Percentiles rank a stretch among this genome's conserved stretches.
These are phyloP conservation scores for Macaranga tanarius DNA, from an alignment of 441 rosid genomes.

Conservation along the genomic window DNA sequence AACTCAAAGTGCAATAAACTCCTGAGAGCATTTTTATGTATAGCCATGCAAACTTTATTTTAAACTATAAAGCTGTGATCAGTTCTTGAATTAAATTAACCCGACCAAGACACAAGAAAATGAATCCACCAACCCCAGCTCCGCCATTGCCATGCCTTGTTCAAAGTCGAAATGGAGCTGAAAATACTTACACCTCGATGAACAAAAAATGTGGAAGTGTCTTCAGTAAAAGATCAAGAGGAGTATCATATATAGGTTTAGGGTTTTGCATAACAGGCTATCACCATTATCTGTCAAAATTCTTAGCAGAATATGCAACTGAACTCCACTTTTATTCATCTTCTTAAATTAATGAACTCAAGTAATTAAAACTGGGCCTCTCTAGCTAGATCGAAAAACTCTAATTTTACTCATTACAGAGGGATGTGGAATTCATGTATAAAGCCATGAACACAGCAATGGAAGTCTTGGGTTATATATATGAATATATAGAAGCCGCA, in stretches of 20 bases:
- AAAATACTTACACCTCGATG: conserved; percentile 27
- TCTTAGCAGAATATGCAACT: conserved; percentile 44
- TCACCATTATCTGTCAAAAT: conserved; percentile 45
- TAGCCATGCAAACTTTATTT: neutral
- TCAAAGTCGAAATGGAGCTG: conserved; percentile 53
- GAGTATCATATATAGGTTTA: conserved; percentile 48
- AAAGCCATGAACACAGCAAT: conserved; percentile 51
- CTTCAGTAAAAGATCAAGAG: conserved; percentile 47
- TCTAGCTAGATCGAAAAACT: neutral
- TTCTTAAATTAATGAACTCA: neutral
- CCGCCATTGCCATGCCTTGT: conserved; percentile 36
- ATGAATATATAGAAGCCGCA: conserved; percentile 42
- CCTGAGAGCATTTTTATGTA: neutral
- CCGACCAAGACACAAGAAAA: conserved; percentile 4
- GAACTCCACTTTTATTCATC: conserved; percentile 25
- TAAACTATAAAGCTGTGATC: too few species aligned
- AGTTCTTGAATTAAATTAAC: too few species aligned
- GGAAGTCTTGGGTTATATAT: too few species aligned
- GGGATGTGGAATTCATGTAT: conserved; percentile 42
- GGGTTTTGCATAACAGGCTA: conserved; percentile 44
- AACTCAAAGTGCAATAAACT: conserved; percentile 51
- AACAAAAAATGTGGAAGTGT: conserved; percentile 52
- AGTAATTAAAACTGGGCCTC: neutral
- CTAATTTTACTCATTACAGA: conserved; percentile 24
- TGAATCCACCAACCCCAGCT: conserved; percentile 28